Base-by-base conservation (phyloP, 2,329 filamentous ascomycete species). In the Botrytis aclada region DNA sequence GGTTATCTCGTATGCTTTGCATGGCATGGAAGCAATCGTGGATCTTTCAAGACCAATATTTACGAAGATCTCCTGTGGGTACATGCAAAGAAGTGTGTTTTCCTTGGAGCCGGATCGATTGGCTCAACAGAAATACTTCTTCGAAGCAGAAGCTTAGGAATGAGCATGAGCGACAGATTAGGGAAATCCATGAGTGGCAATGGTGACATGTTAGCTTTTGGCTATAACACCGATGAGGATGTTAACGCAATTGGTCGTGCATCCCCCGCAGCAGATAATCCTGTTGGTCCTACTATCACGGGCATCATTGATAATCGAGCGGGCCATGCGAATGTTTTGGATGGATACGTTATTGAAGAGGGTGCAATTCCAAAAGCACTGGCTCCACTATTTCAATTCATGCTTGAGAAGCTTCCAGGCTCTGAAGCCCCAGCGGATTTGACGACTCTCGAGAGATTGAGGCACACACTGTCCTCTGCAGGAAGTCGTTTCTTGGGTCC, bases 101-200 rank as follows among this genome's bases (percentile, higher is more conserved):
- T 92, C 78, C 84, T 92, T 18, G 90, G 89, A 7, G 90, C 90
- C 2, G 90, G 90, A 1, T 82, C 88, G 41, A 83, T 92, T 22
- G 90, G 89, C 1, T 90, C 89, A 0, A 91, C 90, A 0, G 90
- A 92, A 79, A 91, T 91, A 64, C 81, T 91, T 45, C 84, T 91
- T 9, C 82, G 89, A 63, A 90, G 88, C 76, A 88, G 85, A 78
- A 83, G 86, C 69, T 84, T 88, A 78, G 89, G 90, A 0, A 80
- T 92, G 18, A 77, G 81, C 0, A 85, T 89, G 82, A 91, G 89
- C 76, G 82, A 86, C 25, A 83, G 84, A 63, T 83, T 91, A 14
- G 89, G 89, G 8, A 84, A 84, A 72, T 85, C 86, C 72, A 90
- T 90, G 85, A 89, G 88, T 76, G 89, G 89, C 3, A 92, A 92